phyloP scores from a whole-genome alignment of 441 rosid genomes.

The Pelargonium australe region DNA sequence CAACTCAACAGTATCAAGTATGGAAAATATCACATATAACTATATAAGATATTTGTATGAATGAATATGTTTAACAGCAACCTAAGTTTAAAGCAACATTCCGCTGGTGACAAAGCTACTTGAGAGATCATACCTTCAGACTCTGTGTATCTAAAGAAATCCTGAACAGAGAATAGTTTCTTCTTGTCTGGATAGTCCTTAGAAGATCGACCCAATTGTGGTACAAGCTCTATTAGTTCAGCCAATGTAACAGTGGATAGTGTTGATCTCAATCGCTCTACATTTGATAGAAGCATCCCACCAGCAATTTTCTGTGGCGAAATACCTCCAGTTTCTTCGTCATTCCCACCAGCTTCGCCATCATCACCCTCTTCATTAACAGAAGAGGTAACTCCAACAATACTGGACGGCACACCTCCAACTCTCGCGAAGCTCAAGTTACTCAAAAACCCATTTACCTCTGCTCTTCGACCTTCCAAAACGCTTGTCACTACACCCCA shows the following conservation, averaged over 20 bases:
- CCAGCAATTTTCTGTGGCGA: constrained; percentile 62
- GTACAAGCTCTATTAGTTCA: constrained; percentile 80
- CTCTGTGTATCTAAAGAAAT: constrained; percentile 95
- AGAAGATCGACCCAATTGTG: constrained; percentile 65
- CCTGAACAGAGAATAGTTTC: constrained; percentile 86
- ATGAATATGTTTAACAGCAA: background rate
- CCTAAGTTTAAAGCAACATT: constrained; percentile 11
- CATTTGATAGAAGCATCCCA: constrained; percentile 82
- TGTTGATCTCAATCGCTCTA: constrained; percentile 81
- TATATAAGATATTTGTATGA: background rate
- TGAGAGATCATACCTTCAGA: constrained; percentile 64
- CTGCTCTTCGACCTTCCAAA: constrained; percentile 67
- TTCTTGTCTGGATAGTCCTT: constrained; percentile 92
- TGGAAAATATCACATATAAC: background rate
- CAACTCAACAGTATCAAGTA: background rate
- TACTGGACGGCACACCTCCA: constrained; percentile 71
- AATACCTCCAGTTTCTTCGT: constrained; percentile 47
- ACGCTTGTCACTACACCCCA: constrained; percentile 42
- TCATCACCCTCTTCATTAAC: constrained; percentile 51
- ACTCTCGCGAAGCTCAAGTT: constrained; percentile 80
- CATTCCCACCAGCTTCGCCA: constrained; percentile 32
- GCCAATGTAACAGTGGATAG: constrained; percentile 70
- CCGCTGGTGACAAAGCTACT: background rate
- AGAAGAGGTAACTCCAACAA: constrained; percentile 62
- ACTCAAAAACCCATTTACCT: constrained; percentile 71